Conservation (phyloP, 2,329 filamentous ascomycete genomes). For the Botrytis porri region DNA sequence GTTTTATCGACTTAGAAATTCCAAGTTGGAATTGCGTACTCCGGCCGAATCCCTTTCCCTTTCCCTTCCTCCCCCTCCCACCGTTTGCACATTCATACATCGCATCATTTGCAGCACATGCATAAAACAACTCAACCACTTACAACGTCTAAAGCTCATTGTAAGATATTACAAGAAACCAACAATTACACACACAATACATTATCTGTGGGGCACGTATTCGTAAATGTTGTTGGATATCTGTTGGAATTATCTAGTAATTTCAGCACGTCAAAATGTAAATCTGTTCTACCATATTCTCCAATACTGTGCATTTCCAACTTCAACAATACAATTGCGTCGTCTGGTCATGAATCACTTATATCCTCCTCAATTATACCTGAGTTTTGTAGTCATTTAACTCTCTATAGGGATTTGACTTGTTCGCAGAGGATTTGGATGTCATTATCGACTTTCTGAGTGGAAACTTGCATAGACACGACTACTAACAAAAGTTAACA, state of each 20-base stretch:
- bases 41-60: not conserved
- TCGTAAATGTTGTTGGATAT: not conserved
- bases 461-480: not conserved
- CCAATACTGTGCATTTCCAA: not conserved
- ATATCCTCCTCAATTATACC: not conserved
- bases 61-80: not conserved
- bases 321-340: not conserved
- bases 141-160: not conserved
- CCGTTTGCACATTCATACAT: not conserved
- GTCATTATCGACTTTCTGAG: not conserved
- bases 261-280: not conserved
- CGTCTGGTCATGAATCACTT: not conserved
- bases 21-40: not conserved
- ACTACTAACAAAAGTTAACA: not conserved
- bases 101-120: not conserved
- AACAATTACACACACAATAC: not conserved
- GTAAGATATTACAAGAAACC: not conserved
- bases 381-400: not conserved
- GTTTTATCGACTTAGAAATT: not conserved
- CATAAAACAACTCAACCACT: not conserved
- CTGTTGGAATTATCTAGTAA: not conserved
- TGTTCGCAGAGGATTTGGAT: not conserved
- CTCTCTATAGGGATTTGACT: not conserved
- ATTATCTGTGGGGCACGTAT: not conserved
- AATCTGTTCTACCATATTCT: not conserved